Evolutionary conservation across 257 asterid genomes (phyloP).

Genomic region (Scutellaria galericulata): DNA sequence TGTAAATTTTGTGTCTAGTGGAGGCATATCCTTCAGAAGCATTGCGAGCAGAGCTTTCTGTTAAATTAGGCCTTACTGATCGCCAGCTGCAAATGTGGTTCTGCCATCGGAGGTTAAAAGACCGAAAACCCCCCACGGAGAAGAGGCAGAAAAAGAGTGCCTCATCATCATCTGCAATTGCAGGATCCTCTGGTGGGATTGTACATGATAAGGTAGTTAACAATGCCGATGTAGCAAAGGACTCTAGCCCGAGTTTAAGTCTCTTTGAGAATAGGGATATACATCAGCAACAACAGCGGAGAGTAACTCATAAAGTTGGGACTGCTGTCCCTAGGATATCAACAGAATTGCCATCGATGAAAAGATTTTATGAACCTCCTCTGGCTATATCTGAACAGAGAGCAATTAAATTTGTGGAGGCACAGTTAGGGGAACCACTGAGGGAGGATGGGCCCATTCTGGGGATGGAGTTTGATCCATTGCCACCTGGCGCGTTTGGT

Average conservation of each 20-base stretch:
- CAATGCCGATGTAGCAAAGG: conserved; percentile 50
- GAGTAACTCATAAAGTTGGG: conserved; percentile 73
- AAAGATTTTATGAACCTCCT: conserved; percentile 80
- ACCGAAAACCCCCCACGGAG: conserved; percentile 64
- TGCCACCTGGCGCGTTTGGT: conserved; percentile 97
- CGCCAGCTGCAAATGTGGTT: conserved; percentile 98
- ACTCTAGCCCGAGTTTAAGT: conserved; percentile 47
- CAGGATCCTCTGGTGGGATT: conserved; percentile 48
- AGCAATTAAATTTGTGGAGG: conserved; percentile 79
- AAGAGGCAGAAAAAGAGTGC: conserved; percentile 54
- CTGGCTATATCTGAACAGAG: conserved; percentile 75
- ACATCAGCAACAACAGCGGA: conserved; percentile 43
- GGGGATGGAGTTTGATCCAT: conserved; percentile 92
- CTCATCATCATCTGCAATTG: conserved; percentile 49
- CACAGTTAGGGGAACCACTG: conserved; percentile 82
- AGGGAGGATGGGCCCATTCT: conserved; percentile 94
- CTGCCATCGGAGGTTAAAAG: conserved; percentile 92
- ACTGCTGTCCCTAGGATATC: conserved; percentile 75
- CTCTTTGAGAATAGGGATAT: conserved; percentile 45
- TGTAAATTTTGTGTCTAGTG: conserved; percentile 46
- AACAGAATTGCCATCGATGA: conserved; percentile 54
- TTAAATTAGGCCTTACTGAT: conserved; percentile 76
- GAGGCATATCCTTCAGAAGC: conserved; percentile 86
- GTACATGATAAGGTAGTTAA: conserved; percentile 38
- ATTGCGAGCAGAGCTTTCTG: conserved; percentile 76